phyloP scores from a whole-genome alignment of 352 stramenopile genomes.

The Pilasporangium apinafurcum region DNA sequence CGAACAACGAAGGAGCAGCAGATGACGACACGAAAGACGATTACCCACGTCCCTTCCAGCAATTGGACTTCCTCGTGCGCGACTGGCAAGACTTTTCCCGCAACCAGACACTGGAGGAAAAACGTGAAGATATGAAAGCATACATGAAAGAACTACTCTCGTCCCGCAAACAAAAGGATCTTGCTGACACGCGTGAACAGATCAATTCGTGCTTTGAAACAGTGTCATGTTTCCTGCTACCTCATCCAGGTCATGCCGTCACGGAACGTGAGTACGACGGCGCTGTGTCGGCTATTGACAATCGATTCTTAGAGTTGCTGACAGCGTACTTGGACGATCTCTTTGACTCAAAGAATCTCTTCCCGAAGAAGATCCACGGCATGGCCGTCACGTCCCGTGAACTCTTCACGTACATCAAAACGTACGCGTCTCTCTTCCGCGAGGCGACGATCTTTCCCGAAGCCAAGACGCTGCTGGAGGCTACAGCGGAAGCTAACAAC shows the following conservation, averaged over 20 bases:
- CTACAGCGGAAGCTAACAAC: constrained; percentile 97
- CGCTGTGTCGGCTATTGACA: constrained; percentile 91
- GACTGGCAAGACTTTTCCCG: constrained; percentile 98
- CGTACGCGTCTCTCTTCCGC: constrained; percentile 95
- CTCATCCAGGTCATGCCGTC: constrained; percentile 95
- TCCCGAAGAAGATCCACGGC: constrained; percentile 94
- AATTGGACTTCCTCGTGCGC: constrained; percentile 97
- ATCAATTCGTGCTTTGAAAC: constrained; percentile 97
- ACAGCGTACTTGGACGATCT: constrained; percentile 94
- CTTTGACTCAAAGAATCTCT: constrained; percentile 86
- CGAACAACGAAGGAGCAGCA: constrained; percentile 12
- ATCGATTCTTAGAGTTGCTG: constrained; percentile 91
- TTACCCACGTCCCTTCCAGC: constrained; percentile 92
- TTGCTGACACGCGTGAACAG: constrained; percentile 93
- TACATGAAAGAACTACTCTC: constrained; percentile 93
- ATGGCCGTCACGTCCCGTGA: constrained; percentile 91
- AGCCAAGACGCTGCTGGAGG: constrained; percentile 96
- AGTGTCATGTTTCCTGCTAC: constrained; percentile 93
- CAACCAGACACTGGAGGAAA: constrained; percentile 84
- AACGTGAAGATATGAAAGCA: constrained; percentile 90
- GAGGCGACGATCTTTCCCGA: constrained; percentile 95
- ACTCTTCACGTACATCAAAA: constrained; percentile 95
- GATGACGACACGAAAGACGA: constrained; percentile 17
- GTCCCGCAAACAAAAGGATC: constrained; percentile 91
- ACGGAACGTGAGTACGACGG: constrained; percentile 97